These are phyloP conservation scores for Pisolithus orientalis DNA, from an alignment of 768 basidiomycete genomes.

Conservation along the genomic window DNA sequence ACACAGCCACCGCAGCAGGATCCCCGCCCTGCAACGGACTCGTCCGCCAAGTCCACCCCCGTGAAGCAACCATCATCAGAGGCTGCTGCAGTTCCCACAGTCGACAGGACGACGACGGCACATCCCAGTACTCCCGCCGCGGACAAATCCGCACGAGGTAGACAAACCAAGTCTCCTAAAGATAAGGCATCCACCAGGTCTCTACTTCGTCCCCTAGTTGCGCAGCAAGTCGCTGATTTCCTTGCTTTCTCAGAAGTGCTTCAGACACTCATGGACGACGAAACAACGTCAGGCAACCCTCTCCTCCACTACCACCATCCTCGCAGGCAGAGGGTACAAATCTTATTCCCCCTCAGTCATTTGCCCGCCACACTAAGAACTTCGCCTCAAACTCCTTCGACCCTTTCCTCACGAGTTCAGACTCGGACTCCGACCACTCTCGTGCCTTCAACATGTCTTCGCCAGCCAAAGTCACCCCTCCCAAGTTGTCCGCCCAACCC, in stretches of 20 bases:
- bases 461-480: conserved; percentile 8
- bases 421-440: conserved; percentile 32
- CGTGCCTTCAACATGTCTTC: conserved; percentile 31
- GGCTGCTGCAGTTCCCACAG: conserved; percentile 25
- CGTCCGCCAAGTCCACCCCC: conserved; percentile 24
- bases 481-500: conserved; percentile 35
- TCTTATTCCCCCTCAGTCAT: conserved; percentile 16
- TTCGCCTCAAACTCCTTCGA: conserved; percentile 37
- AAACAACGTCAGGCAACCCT: conserved; percentile 55
- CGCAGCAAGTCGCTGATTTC: conserved; percentile 2
- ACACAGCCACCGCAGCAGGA: conserved; percentile 15
- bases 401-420: conserved; percentile 44
- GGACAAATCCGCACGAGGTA: conserved; percentile 28
- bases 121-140: conserved; percentile 13
- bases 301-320: conserved; percentile 46
- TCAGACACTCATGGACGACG: conserved; percentile 44
- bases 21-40: conserved; percentile 22
- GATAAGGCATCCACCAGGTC: conserved; percentile 41
- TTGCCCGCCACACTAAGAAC: conserved; percentile 23
- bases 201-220: neutral
- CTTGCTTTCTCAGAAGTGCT: conserved; percentile 32
- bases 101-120: conserved; percentile 27
- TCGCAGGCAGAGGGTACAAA: conserved; percentile 62
- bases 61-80: conserved; percentile 22
- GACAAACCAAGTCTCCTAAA: conserved; percentile 33